phyloP scores from a whole-genome alignment of 257 asterid species.

The Petunia axillaris region DNA sequence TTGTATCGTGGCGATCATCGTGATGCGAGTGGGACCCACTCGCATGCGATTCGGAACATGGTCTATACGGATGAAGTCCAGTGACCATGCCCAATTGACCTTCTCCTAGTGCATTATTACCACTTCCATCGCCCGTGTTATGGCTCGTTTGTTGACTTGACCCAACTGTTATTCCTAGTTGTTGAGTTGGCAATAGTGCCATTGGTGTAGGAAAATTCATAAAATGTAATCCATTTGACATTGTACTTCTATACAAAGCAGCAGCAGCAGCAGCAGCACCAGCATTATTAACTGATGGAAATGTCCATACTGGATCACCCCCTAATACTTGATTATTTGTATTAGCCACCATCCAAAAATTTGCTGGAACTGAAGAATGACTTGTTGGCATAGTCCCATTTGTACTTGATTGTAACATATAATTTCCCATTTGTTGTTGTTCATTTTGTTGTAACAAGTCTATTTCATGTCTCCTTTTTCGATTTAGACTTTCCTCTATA shows the following conservation, averaged over 20 bases:
- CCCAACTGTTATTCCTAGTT: slow-evolving; percentile 31
- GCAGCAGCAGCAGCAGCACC: slow-evolving; percentile 57
- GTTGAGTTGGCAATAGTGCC: slow-evolving; percentile 76
- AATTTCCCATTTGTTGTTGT: slow-evolving; percentile 72
- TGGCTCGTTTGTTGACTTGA: no score
- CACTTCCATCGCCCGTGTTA: slow-evolving; percentile 26
- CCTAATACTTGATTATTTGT: slow-evolving; percentile 67
- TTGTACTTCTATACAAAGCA: slow-evolving; percentile 72
- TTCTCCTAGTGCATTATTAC: slow-evolving; percentile 52
- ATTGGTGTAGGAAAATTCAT: slow-evolving; percentile 86
- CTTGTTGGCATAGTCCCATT: slow-evolving; percentile 65
- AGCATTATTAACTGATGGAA: slow-evolving; percentile 58
- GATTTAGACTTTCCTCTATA: slow-evolving; percentile 47
- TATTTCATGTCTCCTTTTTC: slow-evolving; percentile 54
- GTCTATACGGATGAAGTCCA: slow-evolving; percentile 56
- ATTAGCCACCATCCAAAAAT: slow-evolving; percentile 92
- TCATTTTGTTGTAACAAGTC: slow-evolving; percentile 39
- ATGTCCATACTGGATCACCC: slow-evolving; percentile 84
- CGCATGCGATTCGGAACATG: slow-evolving; percentile 59
- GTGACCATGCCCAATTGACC: slow-evolving; percentile 65
- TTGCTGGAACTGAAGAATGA: slow-evolving; percentile 78
- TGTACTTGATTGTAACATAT: slow-evolving; percentile 68
- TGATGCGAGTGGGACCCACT: slow-evolving; percentile 82
- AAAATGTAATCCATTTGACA: slow-evolving; percentile 84
- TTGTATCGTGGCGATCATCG: slow-evolving; percentile 65